Evolutionary conservation across 1,284 basidiomycete genomes (phyloP).

Genomic region (Rhodofomes roseus): DNA sequence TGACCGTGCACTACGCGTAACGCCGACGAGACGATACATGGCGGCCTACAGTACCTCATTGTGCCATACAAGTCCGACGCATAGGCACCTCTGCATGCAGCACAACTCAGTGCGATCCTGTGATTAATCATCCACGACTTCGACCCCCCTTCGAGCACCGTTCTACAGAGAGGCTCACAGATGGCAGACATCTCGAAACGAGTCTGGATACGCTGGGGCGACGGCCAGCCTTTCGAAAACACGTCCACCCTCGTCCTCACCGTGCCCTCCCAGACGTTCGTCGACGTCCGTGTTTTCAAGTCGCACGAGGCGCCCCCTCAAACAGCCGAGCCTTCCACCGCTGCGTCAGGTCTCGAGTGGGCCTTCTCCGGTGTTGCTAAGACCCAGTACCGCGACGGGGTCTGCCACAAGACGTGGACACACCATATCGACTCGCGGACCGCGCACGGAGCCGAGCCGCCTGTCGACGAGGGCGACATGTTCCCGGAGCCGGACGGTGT

Average conservation of each 20-base stretch:
- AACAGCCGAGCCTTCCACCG: not conserved
- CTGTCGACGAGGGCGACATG: not conserved
- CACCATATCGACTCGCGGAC: not conserved
- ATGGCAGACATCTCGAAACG: not conserved
- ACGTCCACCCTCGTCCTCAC: not conserved
- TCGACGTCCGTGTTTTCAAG: not conserved
- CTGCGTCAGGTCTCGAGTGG: not conserved
- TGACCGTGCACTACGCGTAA: no score
- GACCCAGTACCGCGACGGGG: not conserved
- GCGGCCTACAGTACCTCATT: no score
- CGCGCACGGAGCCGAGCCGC: not conserved
- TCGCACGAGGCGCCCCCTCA: not conserved
- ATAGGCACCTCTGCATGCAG: no score
- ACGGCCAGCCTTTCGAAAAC: not conserved
- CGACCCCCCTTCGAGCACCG: no score
- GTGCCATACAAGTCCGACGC: no score
- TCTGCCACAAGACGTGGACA: conserved; percentile 1
- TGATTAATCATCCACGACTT: no score
- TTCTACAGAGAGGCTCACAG: no score
- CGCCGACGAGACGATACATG: no score
- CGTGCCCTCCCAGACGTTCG: not conserved
- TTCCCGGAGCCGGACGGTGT: not conserved
- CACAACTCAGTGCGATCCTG: no score
- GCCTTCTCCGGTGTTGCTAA: not conserved
- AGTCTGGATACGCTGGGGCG: conserved; percentile 1